These are phyloP conservation scores for Fusarium guadeloupense DNA, from an alignment of 2,329 filamentous ascomycete genomes.

Conservation along the genomic window DNA sequence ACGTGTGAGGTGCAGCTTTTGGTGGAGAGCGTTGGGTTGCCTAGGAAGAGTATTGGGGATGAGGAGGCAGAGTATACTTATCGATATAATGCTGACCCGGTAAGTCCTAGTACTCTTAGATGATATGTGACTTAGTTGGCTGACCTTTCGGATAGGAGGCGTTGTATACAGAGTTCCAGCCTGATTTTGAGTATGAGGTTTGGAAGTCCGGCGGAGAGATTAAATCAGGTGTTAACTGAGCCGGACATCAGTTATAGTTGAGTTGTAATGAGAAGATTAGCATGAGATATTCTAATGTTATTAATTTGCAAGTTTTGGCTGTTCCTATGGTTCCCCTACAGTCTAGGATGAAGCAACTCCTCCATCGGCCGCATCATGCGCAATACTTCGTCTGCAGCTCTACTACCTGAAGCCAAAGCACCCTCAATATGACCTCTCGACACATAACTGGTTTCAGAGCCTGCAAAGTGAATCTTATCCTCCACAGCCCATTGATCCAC, in stretches of 20 bases:
- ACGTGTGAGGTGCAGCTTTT: conserved; percentile 48
- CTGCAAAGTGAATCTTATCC: conserved; percentile 34
- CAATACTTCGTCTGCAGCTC: conserved; percentile 26
- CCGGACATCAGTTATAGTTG: not conserved
- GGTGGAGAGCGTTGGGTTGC: conserved; percentile 42
- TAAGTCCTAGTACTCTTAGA: conserved; percentile 12
- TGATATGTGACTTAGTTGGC: rapidly evolving
- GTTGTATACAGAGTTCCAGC: conserved; percentile 49
- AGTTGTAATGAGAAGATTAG: not conserved
- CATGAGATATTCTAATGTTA: not conserved
- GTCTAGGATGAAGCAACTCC: conserved; percentile 6
- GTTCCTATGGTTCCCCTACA: not conserved
- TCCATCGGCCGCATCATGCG: conserved; percentile 1
- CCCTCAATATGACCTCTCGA: conserved; percentile 40
- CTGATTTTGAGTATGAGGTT: conserved; percentile 48
- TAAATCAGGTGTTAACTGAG: conserved; percentile 19
- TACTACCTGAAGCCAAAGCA: conserved; percentile 30
- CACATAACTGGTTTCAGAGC: conserved; percentile 31
- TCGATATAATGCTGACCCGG: conserved; percentile 45
- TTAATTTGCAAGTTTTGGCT: not conserved
- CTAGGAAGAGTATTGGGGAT: conserved; percentile 46
- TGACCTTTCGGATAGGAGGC: conserved; percentile 37
- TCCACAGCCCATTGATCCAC: conserved; percentile 33
- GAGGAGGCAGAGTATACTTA: conserved; percentile 54
- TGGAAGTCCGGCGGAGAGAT: conserved; percentile 44